Evolutionary conservation across 805 yeast species (phyloP).

Genomic region (Danielozyma ontarioensis): DNA sequence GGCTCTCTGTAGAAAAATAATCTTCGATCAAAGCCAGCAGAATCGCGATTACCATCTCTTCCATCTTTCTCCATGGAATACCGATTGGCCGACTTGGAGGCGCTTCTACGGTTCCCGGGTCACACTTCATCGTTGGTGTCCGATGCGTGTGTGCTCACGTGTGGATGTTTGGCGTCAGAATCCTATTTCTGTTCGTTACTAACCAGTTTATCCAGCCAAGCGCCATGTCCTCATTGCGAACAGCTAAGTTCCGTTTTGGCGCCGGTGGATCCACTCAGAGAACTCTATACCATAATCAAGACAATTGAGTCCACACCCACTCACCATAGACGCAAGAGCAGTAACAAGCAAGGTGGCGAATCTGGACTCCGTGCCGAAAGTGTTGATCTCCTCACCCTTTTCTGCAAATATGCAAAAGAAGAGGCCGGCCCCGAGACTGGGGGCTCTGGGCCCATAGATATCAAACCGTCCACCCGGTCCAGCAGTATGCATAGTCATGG

Average conservation of each 20-base stretch:
- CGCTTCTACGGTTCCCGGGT: slow-evolving; percentile 21
- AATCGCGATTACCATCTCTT: no score
- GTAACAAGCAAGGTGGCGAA: slow-evolving; percentile 1
- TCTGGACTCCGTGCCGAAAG: slow-evolving; percentile 13
- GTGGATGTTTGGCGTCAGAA: slow-evolving; percentile 40
- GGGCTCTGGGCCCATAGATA: neutral
- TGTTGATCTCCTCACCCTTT: slow-evolving; percentile 30
- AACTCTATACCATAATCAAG: slow-evolving; percentile 22
- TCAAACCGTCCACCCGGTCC: neutral
- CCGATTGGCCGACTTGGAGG: slow-evolving; percentile 18
- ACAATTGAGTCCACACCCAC: slow-evolving; percentile 8
- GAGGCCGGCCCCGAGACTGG: slow-evolving; percentile 11
- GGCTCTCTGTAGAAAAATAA: no score
- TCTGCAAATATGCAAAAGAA: slow-evolving; percentile 38
- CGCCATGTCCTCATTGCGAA: slow-evolving; percentile 22
- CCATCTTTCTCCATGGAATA: slow-evolving; percentile 2
- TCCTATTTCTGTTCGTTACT: slow-evolving; percentile 12
- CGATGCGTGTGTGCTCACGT: slow-evolving; percentile 33
- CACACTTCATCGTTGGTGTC: slow-evolving; percentile 10
- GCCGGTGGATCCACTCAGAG: slow-evolving; percentile 29
- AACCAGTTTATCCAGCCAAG: neutral
- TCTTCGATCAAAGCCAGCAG: no score
- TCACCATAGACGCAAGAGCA: slow-evolving; percentile 1
- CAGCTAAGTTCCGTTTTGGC: slow-evolving; percentile 13
- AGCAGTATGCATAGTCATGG: neutral